Evolutionary conservation across 2,329 filamentous ascomycete species (phyloP), one percentile per base, ranked within the genome.

Genomic region (Fusarium sp.): DNA sequence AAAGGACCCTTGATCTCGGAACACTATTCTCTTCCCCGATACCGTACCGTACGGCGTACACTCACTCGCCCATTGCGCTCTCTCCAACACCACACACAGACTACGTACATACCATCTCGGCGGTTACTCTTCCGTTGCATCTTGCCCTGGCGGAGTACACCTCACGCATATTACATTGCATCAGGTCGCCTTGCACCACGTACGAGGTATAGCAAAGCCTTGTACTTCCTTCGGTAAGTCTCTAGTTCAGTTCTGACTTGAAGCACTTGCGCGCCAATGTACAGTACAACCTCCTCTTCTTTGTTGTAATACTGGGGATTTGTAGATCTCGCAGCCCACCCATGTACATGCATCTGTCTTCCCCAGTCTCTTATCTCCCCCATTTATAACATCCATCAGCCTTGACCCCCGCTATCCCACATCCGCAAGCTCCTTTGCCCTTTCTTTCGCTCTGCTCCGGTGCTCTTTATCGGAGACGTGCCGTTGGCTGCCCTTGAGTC

Each of bases 21-120:
- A 37, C 56, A 38, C 35, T 48, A 17, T 47, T 48, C 37, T 42
- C 46, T 64, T 57, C 57, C 53, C 63, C 46, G 54, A 70, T 70
- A 63, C 55, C 49, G 65, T 44, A 48, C 57, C n/a, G n/a, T n/a
- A n/a, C n/a, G n/a, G n/a, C n/a, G n/a, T n/a, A n/a, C n/a, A n/a
- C n/a, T n/a, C n/a, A 52, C 51, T 55, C 57, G 46, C 52, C 57
- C 51, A 69, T 68, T 57, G 53, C 65, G 61, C 58, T 57, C 50
- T 55, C 47, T 48, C 29, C 45, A 19, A 32, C 32, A 38, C 57
- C 46, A 37, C 38, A 46, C 35, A 39, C 32, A n/a, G n/a, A n/a
- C n/a, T n/a, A n/a, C n/a, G n/a, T 59, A 27, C 57, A 44, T 25
- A 8, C 23, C 4, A 54, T 68, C 38, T 31, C 21, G 39, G 41